These are phyloP conservation scores for Camelina neglecta DNA, from an alignment of 345 rosid species.

Conservation along the genomic window DNA sequence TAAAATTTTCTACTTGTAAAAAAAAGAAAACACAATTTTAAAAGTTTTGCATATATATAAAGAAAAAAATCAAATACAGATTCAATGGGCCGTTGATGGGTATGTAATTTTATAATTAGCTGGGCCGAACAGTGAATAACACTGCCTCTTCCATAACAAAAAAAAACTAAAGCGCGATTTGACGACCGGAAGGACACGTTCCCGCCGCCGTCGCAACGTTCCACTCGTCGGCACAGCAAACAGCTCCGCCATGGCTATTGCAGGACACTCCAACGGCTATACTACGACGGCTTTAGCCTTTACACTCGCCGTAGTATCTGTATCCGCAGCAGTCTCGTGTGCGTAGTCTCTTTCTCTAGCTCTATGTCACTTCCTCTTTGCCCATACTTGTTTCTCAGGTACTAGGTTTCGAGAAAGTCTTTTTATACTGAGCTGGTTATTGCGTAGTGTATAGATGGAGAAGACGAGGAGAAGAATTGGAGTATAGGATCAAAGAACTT, in stretches of 20 bases:
- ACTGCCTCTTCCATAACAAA: background rate
- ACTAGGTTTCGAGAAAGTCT: constrained; percentile 13
- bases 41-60: background rate
- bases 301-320: constrained; percentile 37
- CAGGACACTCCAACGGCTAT: constrained; percentile 23
- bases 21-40: background rate
- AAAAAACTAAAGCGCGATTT: background rate
- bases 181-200: constrained; percentile 1
- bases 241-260: constrained; percentile 31
- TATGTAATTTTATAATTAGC: background rate
- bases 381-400: background rate
- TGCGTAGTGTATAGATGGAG: constrained; percentile 57
- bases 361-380: background rate
- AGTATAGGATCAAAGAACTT: constrained; percentile 55
- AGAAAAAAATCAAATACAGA: background rate
- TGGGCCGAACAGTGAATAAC: constrained; percentile 16
- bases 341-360: constrained; percentile 20
- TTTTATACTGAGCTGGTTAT: constrained; percentile 19
- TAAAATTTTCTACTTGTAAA: background rate
- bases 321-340: constrained; percentile 35
- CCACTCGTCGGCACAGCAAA: constrained; percentile 26
- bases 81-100: background rate
- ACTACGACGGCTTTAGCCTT: constrained; percentile 36
- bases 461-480: constrained; percentile 48
- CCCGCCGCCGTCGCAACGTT: constrained; percentile 38